A percentile compares a stretch with the other conserved stretches of the same genome.
Conservation (phyloP, 257 asterid species). For the Solanum chaucha region DNA sequence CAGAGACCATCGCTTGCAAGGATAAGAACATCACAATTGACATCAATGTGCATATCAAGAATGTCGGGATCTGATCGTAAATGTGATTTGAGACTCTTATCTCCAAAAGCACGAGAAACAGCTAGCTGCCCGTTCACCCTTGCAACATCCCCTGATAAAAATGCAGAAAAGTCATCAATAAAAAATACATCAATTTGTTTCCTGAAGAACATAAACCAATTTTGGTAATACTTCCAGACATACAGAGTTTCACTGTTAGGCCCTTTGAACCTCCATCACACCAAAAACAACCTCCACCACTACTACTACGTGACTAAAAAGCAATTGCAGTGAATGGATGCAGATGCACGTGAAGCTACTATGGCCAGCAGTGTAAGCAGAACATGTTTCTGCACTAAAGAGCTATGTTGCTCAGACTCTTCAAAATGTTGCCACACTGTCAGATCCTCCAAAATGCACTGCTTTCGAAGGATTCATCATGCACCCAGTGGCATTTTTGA, state of each 20-base stretch:
- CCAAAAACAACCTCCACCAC: neutral
- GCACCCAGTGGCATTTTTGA: neutral
- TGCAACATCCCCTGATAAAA: constrained; percentile 28
- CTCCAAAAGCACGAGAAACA: constrained; percentile 41
- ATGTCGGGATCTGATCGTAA: constrained; percentile 34
- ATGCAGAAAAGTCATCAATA: neutral
- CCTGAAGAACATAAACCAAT: neutral
- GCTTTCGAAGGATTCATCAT: neutral
- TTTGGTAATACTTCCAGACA: neutral
- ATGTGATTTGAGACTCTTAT: constrained; percentile 32
- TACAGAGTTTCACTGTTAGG: neutral
- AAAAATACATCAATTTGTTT: neutral
- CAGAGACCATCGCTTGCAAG: constrained; percentile 38
- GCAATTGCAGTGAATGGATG: neutral
- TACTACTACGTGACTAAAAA: neutral
- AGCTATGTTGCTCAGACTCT: neutral
- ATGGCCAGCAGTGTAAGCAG: neutral
- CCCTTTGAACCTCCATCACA: too few relatives aligned
- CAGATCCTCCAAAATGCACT: neutral
- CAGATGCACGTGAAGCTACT: neutral
- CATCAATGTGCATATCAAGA: constrained; percentile 15
- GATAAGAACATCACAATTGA: constrained; percentile 23
- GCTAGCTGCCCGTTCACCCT: constrained; percentile 37
- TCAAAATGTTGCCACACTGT: neutral
- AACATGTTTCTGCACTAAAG: neutral